A percentile compares a stretch with the other conserved stretches of the same genome.
Conservation (phyloP, 1,284 basidiomycete species). For the Wallemia hederae region DNA sequence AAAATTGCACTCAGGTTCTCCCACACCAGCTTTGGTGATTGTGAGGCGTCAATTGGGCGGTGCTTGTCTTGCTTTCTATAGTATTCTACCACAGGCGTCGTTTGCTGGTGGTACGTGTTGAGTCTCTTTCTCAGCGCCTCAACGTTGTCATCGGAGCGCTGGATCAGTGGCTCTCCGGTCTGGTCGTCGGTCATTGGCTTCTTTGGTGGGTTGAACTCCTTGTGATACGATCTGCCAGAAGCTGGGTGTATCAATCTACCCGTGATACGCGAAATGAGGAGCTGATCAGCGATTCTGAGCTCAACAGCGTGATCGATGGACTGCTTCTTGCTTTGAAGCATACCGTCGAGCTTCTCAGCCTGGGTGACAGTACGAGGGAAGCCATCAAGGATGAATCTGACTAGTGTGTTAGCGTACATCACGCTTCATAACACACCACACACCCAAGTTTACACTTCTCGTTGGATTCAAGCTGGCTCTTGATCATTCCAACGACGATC, state of each 20-base stretch:
- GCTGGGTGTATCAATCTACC: slow-evolving; percentile 75
- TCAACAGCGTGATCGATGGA: slow-evolving; percentile 65
- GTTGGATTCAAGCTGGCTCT: slow-evolving; percentile 83
- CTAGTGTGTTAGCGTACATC: background rate
- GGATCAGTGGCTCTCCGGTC: slow-evolving; percentile 79
- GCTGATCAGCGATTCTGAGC: slow-evolving; percentile 70
- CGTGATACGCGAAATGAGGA: slow-evolving; percentile 90
- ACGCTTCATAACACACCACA: slow-evolving; percentile 14
- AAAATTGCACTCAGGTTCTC: slow-evolving; percentile 29
- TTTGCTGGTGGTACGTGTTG: slow-evolving; percentile 62
- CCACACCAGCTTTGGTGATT: slow-evolving; percentile 76
- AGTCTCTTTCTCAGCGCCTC: slow-evolving; percentile 78
- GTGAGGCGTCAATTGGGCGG: slow-evolving; percentile 71
- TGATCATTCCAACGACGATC: slow-evolving; percentile 94
- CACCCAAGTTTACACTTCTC: slow-evolving; percentile 75
- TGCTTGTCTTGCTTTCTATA: slow-evolving; percentile 74
- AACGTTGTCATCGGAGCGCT: slow-evolving; percentile 72
- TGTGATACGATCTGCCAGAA: slow-evolving; percentile 77
- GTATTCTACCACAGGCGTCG: slow-evolving; percentile 85
- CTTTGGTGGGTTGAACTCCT: slow-evolving; percentile 85
- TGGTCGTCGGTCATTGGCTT: slow-evolving; percentile 76
- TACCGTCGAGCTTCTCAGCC: slow-evolving; percentile 78
- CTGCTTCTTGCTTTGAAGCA: slow-evolving; percentile 40
- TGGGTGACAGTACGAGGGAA: slow-evolving; percentile 97
- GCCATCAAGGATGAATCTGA: slow-evolving; percentile 84